Conservation (phyloP, 2,329 filamentous ascomycete genomes). For the Basipetospora chlamydospora region DNA sequence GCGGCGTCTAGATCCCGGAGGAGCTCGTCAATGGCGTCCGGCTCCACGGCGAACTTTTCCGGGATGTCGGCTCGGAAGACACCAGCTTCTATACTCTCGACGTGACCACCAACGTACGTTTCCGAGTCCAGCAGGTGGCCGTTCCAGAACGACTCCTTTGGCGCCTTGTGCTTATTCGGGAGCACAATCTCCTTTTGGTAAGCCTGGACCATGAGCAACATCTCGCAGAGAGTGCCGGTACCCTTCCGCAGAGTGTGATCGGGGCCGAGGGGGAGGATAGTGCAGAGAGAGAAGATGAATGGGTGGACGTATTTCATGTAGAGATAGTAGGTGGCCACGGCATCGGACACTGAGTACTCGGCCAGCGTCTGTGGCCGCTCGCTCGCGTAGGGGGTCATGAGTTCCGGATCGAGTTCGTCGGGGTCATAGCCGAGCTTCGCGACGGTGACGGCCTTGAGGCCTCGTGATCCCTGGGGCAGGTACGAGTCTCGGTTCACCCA, state of each 20-base stretch:
- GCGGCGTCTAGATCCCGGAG: constrained; percentile 76
- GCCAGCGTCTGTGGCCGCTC: constrained; percentile 89
- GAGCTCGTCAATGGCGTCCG: constrained; percentile 78
- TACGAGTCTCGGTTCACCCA: constrained; percentile 99
- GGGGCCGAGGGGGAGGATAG: constrained; percentile 81
- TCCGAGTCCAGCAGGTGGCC: constrained; percentile 92
- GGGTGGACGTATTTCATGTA: constrained; percentile 99
- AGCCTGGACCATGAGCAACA: constrained; percentile 97
- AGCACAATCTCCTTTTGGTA: constrained; percentile 84
- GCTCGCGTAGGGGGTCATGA: constrained; percentile 86
- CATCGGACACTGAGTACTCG: constrained; percentile 97
- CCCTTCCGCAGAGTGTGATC: constrained; percentile 91
- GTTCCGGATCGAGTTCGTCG: constrained; percentile 89
- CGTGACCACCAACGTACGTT: constrained; percentile 95
- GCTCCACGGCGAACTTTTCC: constrained; percentile 83
- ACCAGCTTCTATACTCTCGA: constrained; percentile 96
- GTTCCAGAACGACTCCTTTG: constrained; percentile 90
- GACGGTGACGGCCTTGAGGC: constrained; percentile 92
- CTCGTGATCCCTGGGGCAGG: constrained; percentile 89
- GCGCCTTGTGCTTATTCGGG: constrained; percentile 88
- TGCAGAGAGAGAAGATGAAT: constrained; percentile 97
- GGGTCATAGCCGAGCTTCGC: constrained; percentile 97
- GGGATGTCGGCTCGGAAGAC: constrained; percentile 95
- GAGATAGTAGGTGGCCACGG: constrained; percentile 93
- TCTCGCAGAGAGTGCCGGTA: constrained; percentile 96